These are phyloP conservation scores for Pistacia integerrima DNA, from an alignment of 345 rosid genomes.

Conservation along the genomic window DNA sequence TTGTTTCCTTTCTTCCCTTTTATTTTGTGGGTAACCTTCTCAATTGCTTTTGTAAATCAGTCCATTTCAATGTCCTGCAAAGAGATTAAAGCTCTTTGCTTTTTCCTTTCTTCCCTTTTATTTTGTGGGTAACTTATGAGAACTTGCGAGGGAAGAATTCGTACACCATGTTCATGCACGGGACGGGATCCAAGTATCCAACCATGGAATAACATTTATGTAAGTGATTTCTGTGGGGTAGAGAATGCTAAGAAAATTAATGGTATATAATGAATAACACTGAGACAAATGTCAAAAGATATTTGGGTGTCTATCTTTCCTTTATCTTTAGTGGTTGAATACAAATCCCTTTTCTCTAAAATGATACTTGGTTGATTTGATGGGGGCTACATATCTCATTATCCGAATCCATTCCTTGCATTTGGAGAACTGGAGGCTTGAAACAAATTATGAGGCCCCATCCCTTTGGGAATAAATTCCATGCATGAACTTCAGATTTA, in stretches of 20 bases:
- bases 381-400: conserved; percentile 42
- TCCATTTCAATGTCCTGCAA: neutral
- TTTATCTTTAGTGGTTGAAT: neutral
- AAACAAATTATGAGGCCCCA: conserved; percentile 16
- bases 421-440: conserved; percentile 23
- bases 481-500: neutral
- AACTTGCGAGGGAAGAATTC: conserved; percentile 30
- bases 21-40: neutral
- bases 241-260: neutral
- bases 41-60: no score
- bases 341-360: neutral
- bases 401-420: conserved; percentile 37
- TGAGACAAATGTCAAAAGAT: neutral
- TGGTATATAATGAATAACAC: neutral
- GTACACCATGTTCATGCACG: no score
- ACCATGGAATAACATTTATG: neutral
- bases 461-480: conserved; percentile 13
- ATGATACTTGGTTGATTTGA: conserved; percentile 26
- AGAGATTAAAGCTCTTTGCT: neutral
- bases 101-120: neutral
- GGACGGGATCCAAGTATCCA: no score
- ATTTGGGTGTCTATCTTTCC: neutral
- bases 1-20: neutral
- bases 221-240: neutral
- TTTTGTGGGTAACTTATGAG: neutral